phyloP scores from a whole-genome alignment of 2,329 filamentous ascomycete genomes.

The Cytospora paraplurivora region DNA sequence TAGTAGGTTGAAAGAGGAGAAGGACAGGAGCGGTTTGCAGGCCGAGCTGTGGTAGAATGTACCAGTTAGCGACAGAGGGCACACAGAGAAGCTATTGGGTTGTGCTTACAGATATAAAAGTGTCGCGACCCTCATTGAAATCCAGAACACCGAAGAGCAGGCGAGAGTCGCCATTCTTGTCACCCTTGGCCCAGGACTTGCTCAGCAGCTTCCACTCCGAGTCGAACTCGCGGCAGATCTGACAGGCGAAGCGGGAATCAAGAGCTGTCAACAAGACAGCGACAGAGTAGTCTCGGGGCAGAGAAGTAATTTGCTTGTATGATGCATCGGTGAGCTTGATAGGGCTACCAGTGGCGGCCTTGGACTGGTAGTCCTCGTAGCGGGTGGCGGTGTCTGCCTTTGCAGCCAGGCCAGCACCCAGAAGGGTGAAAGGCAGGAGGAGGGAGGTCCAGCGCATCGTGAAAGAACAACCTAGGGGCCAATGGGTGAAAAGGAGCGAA shows the following conservation, averaged over 20 bases:
- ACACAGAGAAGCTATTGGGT: neutral
- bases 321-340: constrained; percentile 76
- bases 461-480: constrained; percentile 28
- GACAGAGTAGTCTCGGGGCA: constrained; percentile 81
- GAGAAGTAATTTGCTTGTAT: constrained; percentile 74
- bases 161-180: constrained; percentile 71
- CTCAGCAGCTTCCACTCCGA: constrained; percentile 89
- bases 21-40: constrained; percentile 94
- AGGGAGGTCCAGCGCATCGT: constrained; percentile 71
- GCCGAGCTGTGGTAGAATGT: constrained; percentile 63
- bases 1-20: constrained; percentile 82
- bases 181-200: constrained; percentile 84
- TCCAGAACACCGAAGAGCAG: constrained; percentile 84
- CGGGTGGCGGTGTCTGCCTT: constrained; percentile 60
- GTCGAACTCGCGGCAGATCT: constrained; percentile 86
- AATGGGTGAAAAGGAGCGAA: neutral
- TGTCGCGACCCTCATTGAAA: constrained; percentile 79
- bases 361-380: constrained; percentile 71
- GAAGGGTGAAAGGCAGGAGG: constrained; percentile 63
- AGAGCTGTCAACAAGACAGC: constrained; percentile 85
- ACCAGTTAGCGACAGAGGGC: constrained; percentile 5
- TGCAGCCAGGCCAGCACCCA: constrained; percentile 59
- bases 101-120: constrained; percentile 77
- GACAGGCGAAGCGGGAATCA: constrained; percentile 80
- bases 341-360: constrained; percentile 65